Base-by-base conservation (phyloP, 1,139 yeast species). In the Lipomyces yarrowii region DNA sequence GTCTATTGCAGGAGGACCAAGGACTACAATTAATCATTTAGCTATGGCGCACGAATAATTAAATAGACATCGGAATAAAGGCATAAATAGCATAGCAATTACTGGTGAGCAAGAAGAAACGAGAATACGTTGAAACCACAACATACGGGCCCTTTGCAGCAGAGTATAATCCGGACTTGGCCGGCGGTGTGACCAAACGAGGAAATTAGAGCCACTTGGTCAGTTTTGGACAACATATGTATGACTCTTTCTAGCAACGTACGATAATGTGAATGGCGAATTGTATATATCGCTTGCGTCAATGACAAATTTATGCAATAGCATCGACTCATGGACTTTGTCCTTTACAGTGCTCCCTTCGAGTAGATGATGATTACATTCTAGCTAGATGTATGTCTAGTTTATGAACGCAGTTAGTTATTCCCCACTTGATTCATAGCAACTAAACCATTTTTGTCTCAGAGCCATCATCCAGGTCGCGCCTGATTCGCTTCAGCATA, bases 1-100 rank as follows among this genome's bases (percentile, higher is more conserved):
- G 7, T 33, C 52, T 35, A 18, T 15, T 57, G 23, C 30, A 63
- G 66, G 48, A 63, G 66, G 26, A 53, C 63, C 46, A 61, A 53
- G 52, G 66, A 63, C 32, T 63, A 63, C 15, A 42, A 53, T 26
- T 37, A 37, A 51, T 26, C 30, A 13, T 57, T 33, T 11, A 52
- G n/a, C 18, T 33, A 23, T 8, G n/a, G 8, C 30, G 32, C 30
- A 18, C 13, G 30, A 55, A 55, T 32, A 32, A 30, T 11, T 18
- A 35, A 55, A 26, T 26, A 30, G 33, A 32, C n/a, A 55, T n/a
- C n/a, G 32, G 23, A 32, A 55, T 26, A 30, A 30, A 30, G 26
- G n/a, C 23, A 15, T 15, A 18, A 32, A 11, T n/a, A 8, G 33
- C 35, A 15, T 15, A 32, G 13, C 13, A 23, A 35, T 6, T 6